Evolutionary conservation across 2,329 filamentous ascomycete genomes (phyloP).

Genomic region (Ophiostoma angusticollis): DNA sequence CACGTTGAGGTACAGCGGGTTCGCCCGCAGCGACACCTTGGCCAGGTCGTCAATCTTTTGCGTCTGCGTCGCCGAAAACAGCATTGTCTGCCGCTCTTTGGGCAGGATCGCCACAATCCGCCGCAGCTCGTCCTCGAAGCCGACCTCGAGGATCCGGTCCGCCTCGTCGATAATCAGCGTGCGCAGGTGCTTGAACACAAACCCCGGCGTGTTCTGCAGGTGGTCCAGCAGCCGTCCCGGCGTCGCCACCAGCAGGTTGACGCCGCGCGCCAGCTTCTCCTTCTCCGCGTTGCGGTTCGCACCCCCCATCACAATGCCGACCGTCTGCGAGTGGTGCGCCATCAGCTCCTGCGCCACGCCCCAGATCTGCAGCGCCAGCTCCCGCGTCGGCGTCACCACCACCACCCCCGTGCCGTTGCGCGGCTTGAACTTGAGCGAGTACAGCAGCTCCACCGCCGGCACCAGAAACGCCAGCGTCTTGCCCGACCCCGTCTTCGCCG

Average conservation of each 20-base stretch:
- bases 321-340: slow-evolving; percentile 85
- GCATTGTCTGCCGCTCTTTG: slow-evolving; percentile 80
- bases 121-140: slow-evolving; percentile 97
- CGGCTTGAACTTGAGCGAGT: slow-evolving; percentile 83
- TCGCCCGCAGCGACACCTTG: slow-evolving; percentile 78
- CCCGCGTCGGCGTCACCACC: slow-evolving; percentile 83
- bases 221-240: slow-evolving; percentile 89
- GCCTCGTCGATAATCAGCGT: slow-evolving; percentile 93
- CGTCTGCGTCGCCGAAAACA: slow-evolving; percentile 98
- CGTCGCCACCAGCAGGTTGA: slow-evolving; percentile 89
- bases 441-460: slow-evolving; percentile 86
- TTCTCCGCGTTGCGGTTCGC: slow-evolving; percentile 84
- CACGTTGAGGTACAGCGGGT: slow-evolving; percentile 94
- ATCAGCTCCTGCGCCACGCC: slow-evolving; percentile 88
- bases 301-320: slow-evolving; percentile 63
- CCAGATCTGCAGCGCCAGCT: slow-evolving; percentile 91
- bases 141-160: slow-evolving; percentile 89
- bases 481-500: slow-evolving; percentile 83
- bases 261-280: slow-evolving; percentile 85
- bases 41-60: slow-evolving; percentile 97
- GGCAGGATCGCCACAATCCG: slow-evolving; percentile 92
- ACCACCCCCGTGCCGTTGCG: slow-evolving; percentile 88
- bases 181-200: slow-evolving; percentile 85
- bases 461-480: slow-evolving; percentile 93
- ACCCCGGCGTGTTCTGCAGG: slow-evolving; percentile 79